These are phyloP conservation scores for Sordariomycetes sp. DNA, from an alignment of 2,329 filamentous ascomycete genomes.

Conservation along the genomic window DNA sequence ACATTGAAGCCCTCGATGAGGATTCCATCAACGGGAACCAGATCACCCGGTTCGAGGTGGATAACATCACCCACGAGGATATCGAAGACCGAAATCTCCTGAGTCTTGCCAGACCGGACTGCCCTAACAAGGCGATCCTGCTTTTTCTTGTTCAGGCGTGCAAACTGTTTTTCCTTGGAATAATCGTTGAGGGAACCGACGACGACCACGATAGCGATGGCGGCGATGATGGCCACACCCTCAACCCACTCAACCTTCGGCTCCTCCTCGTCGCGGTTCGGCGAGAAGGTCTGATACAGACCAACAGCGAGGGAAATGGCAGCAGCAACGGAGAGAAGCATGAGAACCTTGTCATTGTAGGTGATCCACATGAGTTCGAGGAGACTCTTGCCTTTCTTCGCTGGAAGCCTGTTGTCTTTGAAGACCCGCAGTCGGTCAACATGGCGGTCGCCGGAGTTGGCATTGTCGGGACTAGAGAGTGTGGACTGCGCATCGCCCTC, in stretches of 20 bases:
- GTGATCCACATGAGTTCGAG: conserved; percentile 71
- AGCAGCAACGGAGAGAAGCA: conserved; percentile 60
- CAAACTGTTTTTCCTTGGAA: conserved; percentile 72
- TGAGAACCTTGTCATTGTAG: conserved; percentile 74
- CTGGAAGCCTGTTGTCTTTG: conserved; percentile 61
- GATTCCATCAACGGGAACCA: conserved; percentile 64
- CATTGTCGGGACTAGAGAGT: conserved; percentile 1
- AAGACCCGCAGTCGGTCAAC: conserved; percentile 60
- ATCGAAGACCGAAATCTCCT: conserved; percentile 60
- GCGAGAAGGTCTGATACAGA: conserved; percentile 63
- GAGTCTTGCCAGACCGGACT: conserved; percentile 57
- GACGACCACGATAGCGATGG: conserved; percentile 65
- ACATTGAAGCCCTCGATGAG: conserved; percentile 64
- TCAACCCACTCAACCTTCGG: conserved; percentile 68
- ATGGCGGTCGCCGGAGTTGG: conserved; percentile 25
- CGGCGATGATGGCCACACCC: conserved; percentile 72
- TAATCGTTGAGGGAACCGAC: conserved; percentile 72
- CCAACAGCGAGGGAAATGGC: conserved; percentile 64
- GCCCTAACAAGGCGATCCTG: conserved; percentile 65
- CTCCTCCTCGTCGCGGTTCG: conserved; percentile 29
- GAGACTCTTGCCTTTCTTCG: conserved; percentile 64
- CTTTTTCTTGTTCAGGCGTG: conserved; percentile 70
- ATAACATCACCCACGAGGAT: conserved; percentile 61
- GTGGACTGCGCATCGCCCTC: conserved; percentile 7
- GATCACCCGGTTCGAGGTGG: conserved; percentile 63